Conservation (phyloP, 2,329 filamentous ascomycete genomes). For the Conoideocrella luteorostrata region DNA sequence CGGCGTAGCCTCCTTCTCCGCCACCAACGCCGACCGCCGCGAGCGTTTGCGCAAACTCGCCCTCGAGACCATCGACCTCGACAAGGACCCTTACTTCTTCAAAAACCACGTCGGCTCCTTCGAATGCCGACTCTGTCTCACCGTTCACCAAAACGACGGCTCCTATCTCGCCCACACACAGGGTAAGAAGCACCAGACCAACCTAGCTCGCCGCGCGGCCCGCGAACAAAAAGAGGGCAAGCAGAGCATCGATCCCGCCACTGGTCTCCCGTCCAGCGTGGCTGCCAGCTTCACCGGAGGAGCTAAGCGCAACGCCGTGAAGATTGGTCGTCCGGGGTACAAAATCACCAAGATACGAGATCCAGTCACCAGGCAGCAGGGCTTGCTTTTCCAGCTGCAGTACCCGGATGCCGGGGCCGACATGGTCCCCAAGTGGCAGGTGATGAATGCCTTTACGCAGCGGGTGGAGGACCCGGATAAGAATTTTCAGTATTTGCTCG, state of each 20-base stretch:
- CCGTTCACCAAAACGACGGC: conserved; percentile 97
- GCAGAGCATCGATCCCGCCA: conserved; percentile 59
- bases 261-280: conserved; percentile 67
- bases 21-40: conserved; percentile 92
- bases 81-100: conserved; percentile 99
- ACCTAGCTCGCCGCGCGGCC: conserved; percentile 91
- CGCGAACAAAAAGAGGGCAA: conserved; percentile 88
- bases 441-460: conserved; percentile 98
- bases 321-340: conserved; percentile 94
- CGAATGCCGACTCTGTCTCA: conserved; percentile 93
- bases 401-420: conserved; percentile 83
- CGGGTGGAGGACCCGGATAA: conserved; percentile 92
- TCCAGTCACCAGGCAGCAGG: conserved; percentile 79
- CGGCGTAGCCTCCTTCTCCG: conserved; percentile 87
- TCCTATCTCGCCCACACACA: conserved; percentile 98
- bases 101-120: conserved; percentile 98
- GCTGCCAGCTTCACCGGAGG: conserved; percentile 61
- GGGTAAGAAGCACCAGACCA: conserved; percentile 97
- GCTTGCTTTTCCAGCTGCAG: conserved; percentile 90
- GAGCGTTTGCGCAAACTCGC: conserved; percentile 97
- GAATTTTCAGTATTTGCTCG: conserved; percentile 87
- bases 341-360: conserved; percentile 96
- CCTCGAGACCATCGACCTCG: conserved; percentile 96
- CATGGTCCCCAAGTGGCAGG: conserved; percentile 75
- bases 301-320: conserved; percentile 76